A percentile compares a stretch with the other conserved stretches of the same genome.
Conservation (phyloP, 495 filamentous ascomycete species). For the Aspergillus homomorphus region DNA sequence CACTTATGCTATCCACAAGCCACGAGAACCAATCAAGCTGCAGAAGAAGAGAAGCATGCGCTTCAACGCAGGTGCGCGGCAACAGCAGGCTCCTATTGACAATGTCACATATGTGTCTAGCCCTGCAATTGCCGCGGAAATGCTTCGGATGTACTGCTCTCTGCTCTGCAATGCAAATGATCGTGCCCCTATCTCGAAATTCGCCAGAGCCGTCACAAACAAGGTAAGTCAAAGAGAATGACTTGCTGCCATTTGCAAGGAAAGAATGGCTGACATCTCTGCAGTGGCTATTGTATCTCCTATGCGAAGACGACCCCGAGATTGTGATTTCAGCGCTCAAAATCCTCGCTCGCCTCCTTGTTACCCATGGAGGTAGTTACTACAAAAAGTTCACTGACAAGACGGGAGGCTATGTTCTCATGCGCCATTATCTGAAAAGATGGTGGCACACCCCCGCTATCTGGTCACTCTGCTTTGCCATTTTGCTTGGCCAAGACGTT, state of each 20-base stretch:
- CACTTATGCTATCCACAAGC: conserved; percentile 83
- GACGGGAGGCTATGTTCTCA: conserved; percentile 78
- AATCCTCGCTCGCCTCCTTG: conserved; percentile 81
- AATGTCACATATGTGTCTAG: conserved; percentile 32
- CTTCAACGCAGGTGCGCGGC: conserved; percentile 30
- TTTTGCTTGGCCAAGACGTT: conserved; percentile 81
- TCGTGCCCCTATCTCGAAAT: conserved; percentile 67
- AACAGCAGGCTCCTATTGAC: conserved; percentile 23
- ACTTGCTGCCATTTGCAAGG: background rate
- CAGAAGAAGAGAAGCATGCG: conserved; percentile 53
- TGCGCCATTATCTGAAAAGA: conserved; percentile 73
- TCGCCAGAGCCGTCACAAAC: conserved; percentile 92
- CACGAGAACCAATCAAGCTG: conserved; percentile 37
- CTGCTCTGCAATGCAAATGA: conserved; percentile 74
- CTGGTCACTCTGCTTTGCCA: conserved; percentile 87
- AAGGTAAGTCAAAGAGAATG: conserved; percentile 61
- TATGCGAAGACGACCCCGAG: conserved; percentile 81
- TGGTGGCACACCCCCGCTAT: conserved; percentile 86
- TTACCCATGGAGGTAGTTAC: conserved; percentile 74
- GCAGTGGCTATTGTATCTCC: conserved; percentile 91
- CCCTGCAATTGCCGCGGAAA: conserved; percentile 63
- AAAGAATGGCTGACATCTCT: conserved; percentile 12
- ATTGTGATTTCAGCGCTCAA: conserved; percentile 78
- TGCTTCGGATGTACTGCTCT: conserved; percentile 79
- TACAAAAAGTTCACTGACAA: conserved; percentile 81